Percentiles rank a stretch among this genome's conserved stretches.
phyloP scores from a whole-genome alignment of 306 rosid species.

The Cotoneaster glaucophyllus region DNA sequence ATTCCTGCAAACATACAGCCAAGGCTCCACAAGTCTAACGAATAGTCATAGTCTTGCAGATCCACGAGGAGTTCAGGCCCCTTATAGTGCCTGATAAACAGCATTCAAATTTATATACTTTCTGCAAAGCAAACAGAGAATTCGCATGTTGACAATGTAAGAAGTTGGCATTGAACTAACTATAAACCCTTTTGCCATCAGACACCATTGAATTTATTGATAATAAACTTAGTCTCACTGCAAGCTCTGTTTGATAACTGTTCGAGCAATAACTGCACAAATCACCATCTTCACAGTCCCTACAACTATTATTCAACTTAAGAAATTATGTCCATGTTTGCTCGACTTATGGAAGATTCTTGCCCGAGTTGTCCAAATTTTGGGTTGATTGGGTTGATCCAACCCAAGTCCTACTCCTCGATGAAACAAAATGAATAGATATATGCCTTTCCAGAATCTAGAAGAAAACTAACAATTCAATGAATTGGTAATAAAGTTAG shows the following conservation, averaged over 20 bases:
- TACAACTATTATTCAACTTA: background rate
- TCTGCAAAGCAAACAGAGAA: background rate
- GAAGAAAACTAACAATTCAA: background rate
- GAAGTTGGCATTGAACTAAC: background rate
- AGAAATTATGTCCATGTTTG: background rate
- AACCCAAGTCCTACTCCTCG: background rate
- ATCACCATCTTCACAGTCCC: background rate
- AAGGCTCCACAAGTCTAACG: constrained; percentile 35
- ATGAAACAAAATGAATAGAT: background rate
- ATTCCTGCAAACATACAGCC: constrained; percentile 37
- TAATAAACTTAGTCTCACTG: background rate
- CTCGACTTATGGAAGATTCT: background rate
- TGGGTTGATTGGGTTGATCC: background rate
- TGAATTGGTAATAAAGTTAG: background rate
- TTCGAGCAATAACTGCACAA: background rate
- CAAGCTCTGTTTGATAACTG: background rate
- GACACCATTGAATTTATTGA: background rate
- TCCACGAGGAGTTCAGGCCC: constrained; percentile 49
- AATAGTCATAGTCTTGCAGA: constrained; percentile 43
- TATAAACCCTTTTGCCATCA: background rate
- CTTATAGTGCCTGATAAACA: constrained; percentile 28
- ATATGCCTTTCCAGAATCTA: background rate
- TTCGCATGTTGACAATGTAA: background rate
- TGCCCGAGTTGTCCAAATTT: background rate
- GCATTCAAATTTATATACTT: background rate